Conservation (phyloP, 2,329 filamentous ascomycete genomes). For the Colletotrichum salicis region DNA sequence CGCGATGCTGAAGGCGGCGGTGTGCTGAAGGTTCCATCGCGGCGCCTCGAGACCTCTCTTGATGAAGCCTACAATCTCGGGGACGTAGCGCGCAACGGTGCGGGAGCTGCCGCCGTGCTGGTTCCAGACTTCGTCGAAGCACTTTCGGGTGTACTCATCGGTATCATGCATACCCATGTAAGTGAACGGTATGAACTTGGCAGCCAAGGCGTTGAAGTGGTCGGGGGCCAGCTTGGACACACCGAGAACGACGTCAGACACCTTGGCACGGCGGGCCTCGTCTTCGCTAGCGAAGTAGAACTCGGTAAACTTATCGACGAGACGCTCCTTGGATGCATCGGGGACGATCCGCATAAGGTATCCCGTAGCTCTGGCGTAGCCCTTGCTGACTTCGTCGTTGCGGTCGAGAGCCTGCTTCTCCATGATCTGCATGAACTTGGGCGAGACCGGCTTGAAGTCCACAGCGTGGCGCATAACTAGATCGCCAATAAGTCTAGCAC, state of each 20-base stretch:
- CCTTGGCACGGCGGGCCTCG: conserved; percentile 76
- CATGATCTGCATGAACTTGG: conserved; percentile 79
- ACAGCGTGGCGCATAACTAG: conserved; percentile 83
- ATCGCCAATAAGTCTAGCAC: conserved; percentile 84
- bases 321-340: conserved; percentile 59
- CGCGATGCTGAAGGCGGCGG: conserved; percentile 82
- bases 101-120: conserved; percentile 89
- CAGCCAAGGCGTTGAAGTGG: conserved; percentile 81
- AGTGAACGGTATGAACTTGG: conserved; percentile 82
- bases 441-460: conserved; percentile 79
- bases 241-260: conserved; percentile 84
- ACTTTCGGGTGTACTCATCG: conserved; percentile 80
- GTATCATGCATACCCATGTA: conserved; percentile 90
- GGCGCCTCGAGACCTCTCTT: conserved; percentile 77
- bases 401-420: conserved; percentile 87
- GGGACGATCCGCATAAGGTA: conserved; percentile 77
- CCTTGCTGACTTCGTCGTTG: conserved; percentile 92
- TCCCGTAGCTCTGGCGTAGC: conserved; percentile 86
- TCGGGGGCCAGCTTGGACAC: conserved; percentile 90
- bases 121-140: conserved; percentile 88
- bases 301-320: conserved; percentile 66
- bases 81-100: conserved; percentile 83
- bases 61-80: conserved; percentile 80
- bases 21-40: conserved; percentile 92
- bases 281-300: conserved; percentile 88